Base-by-base conservation (phyloP, 2,329 filamentous ascomycete species). In the Stachybotrys echinatus region DNA sequence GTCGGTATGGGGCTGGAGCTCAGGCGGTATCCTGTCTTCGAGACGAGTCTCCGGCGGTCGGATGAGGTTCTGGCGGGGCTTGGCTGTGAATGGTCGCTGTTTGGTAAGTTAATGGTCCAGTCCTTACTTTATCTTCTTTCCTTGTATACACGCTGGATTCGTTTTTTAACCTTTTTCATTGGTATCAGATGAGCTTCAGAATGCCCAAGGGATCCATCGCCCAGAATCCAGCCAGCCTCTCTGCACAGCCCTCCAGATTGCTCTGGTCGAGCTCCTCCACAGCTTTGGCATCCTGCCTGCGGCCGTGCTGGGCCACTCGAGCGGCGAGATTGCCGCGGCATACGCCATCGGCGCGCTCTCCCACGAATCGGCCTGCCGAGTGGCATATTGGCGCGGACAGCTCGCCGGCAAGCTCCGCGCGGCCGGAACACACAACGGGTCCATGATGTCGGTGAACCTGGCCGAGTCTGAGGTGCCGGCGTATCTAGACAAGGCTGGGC, bases 291-390 rank as follows among this genome's bases (percentile, higher is more conserved):
- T 74, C 19, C 27, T 20, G 2, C 65, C 65, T 0, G 19, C 49
- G 5, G 58, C 56, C 4, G 61, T 68, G 0, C 55, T 65, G 0
- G 67, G 69, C 0, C 68, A 71, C 50, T 67, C 62, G 1, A 62
- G 58, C 5, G 68, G 68, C 12, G 68, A 71, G 50, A 67, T 71
- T 18, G 62, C 64, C 17, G 69, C 67, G 7, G 69, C 69, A 0
- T 71, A 67, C 47, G 54, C 58, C 42, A 23, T 18, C n/a, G 42
- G 42, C 7, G 20, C 7, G 10, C 6, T 45, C 10, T 23, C 42
- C 7, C 22, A 14, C 18, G 20, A 10, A 6, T 23, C 21, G 3
- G 42, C 42, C 19, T 14, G 23, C 12, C 23, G 22, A 21, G 20
- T 45, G 21, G 19, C 42, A 23, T 45, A 23, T 21, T 27, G 18